Evolutionary conservation across 345 rosid genomes (phyloP).

Genomic region (Salix arbutifolia): DNA sequence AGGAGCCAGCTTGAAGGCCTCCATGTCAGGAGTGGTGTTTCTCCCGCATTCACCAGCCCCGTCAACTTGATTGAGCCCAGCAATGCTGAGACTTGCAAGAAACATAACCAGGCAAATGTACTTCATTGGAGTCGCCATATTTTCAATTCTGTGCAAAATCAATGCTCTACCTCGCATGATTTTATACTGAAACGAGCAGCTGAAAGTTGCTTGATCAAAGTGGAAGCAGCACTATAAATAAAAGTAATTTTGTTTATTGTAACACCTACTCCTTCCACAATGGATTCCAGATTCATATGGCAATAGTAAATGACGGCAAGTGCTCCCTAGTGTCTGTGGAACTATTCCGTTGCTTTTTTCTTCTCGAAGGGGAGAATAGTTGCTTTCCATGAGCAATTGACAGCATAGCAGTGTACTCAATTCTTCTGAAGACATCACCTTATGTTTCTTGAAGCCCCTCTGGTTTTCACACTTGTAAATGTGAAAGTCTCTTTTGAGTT

Average conservation of each 20-base stretch:
- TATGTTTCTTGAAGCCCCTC: neutral
- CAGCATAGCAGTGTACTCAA: constrained; percentile 16
- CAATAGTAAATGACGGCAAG: constrained; percentile 26
- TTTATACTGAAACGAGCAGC: constrained; percentile 38
- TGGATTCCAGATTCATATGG: constrained; percentile 9
- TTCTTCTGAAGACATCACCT: neutral
- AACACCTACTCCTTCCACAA: constrained; percentile 38
- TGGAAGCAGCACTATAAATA: constrained; percentile 58
- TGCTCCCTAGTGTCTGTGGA: constrained; percentile 22
- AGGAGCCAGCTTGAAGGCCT: constrained; percentile 81
- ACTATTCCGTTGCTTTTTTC: constrained; percentile 24
- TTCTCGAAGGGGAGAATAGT: constrained; percentile 15
- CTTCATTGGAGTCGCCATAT: constrained; percentile 45
- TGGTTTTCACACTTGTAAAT: neutral
- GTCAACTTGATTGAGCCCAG: constrained; percentile 34
- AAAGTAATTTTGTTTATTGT: constrained; percentile 31
- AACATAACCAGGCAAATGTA: constrained; percentile 35
- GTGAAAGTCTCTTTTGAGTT: neutral
- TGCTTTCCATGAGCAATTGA: constrained; percentile 28
- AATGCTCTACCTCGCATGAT: constrained; percentile 16
- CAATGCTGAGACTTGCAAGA: constrained; percentile 33
- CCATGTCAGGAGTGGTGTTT: constrained; percentile 58
- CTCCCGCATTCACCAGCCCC: constrained; percentile 85
- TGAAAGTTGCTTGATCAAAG: constrained; percentile 27
- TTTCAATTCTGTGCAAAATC: constrained; percentile 21